Evolutionary conservation across 2,329 filamentous ascomycete genomes (phyloP), one percentile per base, ranked within the genome.

Genomic region (Fusarium anguioides): DNA sequence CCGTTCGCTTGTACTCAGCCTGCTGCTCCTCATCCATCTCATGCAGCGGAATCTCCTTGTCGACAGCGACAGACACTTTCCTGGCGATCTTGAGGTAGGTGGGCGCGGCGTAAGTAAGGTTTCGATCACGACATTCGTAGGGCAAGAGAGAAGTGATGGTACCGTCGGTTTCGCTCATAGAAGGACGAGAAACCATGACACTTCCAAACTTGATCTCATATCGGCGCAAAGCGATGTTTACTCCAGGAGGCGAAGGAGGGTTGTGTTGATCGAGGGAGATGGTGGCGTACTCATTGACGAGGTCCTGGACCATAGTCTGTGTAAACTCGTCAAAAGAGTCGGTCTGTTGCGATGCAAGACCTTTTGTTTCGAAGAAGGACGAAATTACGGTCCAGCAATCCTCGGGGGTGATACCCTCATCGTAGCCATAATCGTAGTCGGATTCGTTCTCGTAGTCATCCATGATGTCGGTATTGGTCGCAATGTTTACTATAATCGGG

Each of bases 281-380:
- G 69, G 91, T 89, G 37, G 92, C 93, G 77, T 97, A 95, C 79
- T 98, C 96, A 74, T 94, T 90, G 60, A 99, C 91, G 61, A 99
- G 88, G 73, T 97, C 93, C 76, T 98, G 94, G 80, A 99, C 95
- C 1, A 94, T 97, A 21, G 92, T 94, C 61, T 91, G 90, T 57
- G 96, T 94, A 75, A 99, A 99, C 77, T 98, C 94, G 81, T 99
- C 94, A 81, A 97, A 99, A 0, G 96, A 99, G 78, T 98, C 95
- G 66, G 98, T 90, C 83, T 99, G 96, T 81, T 99, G 95, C 17
- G 96, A 97, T 21, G 97, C 96, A 29, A 99, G 86, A 74, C 96
- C 95, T 81, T 98, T 99, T 66, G 89, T 87, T 73, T 97, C 93
- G 82, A 99, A 99, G 84, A 97, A 98, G 11, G 96, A 92, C 56